A percentile compares a stretch with the other conserved stretches of the same genome.
Evolutionary conservation across 2,329 filamentous ascomycete species (phyloP).

Genomic region (Fusarium hainanense): DNA sequence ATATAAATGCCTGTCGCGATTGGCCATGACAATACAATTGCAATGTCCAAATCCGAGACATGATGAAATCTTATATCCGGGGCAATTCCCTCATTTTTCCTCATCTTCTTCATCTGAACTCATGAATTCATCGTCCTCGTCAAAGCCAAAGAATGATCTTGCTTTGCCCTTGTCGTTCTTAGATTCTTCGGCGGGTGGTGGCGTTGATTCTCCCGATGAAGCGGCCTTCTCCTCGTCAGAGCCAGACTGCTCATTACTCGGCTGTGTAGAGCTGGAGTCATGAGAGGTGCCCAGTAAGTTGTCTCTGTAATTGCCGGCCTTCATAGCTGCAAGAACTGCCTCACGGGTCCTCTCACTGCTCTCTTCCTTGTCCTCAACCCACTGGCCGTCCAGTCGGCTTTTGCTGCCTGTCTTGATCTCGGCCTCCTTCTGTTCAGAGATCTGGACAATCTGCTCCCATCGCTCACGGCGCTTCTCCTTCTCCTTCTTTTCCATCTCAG

Average conservation of each 20-base stretch:
- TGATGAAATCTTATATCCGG: neutral
- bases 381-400: conserved; percentile 84
- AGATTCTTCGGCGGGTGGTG: conserved; percentile 58
- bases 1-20: conserved; percentile 36
- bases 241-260: conserved; percentile 42
- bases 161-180: conserved; percentile 54
- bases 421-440: conserved; percentile 83
- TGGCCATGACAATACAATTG: conserved; percentile 21
- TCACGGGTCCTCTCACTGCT: conserved; percentile 84
- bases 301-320: conserved; percentile 70
- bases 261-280: conserved; percentile 56
- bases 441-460: conserved; percentile 89
- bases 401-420: conserved; percentile 81
- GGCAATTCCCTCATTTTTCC: conserved; percentile 19
- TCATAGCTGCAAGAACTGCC: conserved; percentile 78
- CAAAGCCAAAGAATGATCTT: conserved; percentile 77
- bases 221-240: conserved; percentile 55
- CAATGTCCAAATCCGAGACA: neutral
- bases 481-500: conserved; percentile 95
- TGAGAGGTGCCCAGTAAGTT: conserved; percentile 65
- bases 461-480: conserved; percentile 85
- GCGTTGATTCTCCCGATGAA: conserved; percentile 61
- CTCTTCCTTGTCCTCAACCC: conserved; percentile 95
- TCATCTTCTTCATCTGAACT: conserved; percentile 71
- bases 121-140: conserved; percentile 82